Evolutionary conservation across 495 filamentous ascomycete genomes (phyloP), one percentile per base, ranked within the genome.

Genomic region (Ramalina intermedia): DNA sequence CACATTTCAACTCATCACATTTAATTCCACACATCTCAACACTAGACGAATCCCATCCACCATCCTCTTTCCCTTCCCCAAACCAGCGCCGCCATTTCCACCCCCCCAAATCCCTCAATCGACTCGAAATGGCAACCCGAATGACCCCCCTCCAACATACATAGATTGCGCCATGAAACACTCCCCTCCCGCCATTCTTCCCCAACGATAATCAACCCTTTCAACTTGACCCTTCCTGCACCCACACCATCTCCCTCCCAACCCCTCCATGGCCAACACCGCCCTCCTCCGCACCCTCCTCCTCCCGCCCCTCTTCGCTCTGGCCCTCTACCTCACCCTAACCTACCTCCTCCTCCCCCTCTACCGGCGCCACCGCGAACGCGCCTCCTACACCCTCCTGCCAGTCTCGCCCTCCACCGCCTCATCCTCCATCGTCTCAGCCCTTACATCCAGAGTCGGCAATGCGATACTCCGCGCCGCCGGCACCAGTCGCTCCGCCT

Each of bases 251-350:
- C 12, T 11, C 6, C 39, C 16, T 23, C 11, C 12, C 39, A 41
- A 8, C 21, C 39, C 6, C 21, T n/a, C 8, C 12, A 41, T n/a
- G 11, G 26, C 11, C 14, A 26, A 41, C 13, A 27, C 49, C 41
- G 8, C 38, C 16, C 9, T 17, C 21, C 50, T 35, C 6, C 18
- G 20, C 49, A 85, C 82, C 3, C 64, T 95, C 41, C 62, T 89
- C 54, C 69, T 89, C 43, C 88, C 88, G 3, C 84, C 85, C 47
- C 50, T 83, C 51, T 82, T 91, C 62, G 84, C 87, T 37, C 70
- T 87, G 45, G 60, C 76, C 42, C 68, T 94, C 57, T 94, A 87
- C 65, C 64, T 90, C 59, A 52, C 83, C 41, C 61, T 81, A 42
- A 80, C 77, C 46, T 85, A 82, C 62, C 58, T 84, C 46, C 55